Percentiles rank a stretch among this genome's conserved stretches.
These are phyloP conservation scores for Diaporthe helianthi DNA, from an alignment of 2,329 filamentous ascomycete genomes.

Conservation along the genomic window DNA sequence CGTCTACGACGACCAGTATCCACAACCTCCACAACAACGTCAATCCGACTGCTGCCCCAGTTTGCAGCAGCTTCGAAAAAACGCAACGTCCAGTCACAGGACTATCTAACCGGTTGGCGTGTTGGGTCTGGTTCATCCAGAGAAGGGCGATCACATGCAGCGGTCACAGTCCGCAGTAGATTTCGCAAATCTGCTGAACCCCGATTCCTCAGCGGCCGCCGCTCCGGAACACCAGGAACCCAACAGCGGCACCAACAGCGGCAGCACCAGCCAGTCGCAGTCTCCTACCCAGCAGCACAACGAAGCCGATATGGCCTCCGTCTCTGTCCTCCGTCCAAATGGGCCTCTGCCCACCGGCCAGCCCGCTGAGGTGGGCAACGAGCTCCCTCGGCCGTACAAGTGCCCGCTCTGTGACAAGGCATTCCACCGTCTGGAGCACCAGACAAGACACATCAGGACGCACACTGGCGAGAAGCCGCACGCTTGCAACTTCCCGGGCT, in stretches of 20 bases:
- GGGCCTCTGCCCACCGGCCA: slow-evolving; percentile 69
- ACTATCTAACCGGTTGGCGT: neutral
- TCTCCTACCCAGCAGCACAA: slow-evolving; percentile 42
- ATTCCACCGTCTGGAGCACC: slow-evolving; percentile 96
- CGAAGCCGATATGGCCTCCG: slow-evolving; percentile 58
- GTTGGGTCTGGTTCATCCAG: slow-evolving; percentile 32
- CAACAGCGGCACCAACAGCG: slow-evolving; percentile 36
- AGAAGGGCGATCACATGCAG: slow-evolving; percentile 71
- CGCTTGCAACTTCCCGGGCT: slow-evolving; percentile 91
- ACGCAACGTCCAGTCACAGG: slow-evolving; percentile 6
- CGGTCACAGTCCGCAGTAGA: slow-evolving; percentile 75
- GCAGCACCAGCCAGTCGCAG: slow-evolving; percentile 38
- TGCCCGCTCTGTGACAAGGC: slow-evolving; percentile 98
- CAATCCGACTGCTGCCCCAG: slow-evolving; percentile 23
- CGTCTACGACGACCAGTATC: neutral
- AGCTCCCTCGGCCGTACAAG: slow-evolving; percentile 96
- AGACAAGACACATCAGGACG: slow-evolving; percentile 89
- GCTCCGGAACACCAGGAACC: slow-evolving; percentile 34
- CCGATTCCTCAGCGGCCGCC: slow-evolving; percentile 48
- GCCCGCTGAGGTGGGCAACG: slow-evolving; percentile 63
- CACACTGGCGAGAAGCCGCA: slow-evolving; percentile 99
- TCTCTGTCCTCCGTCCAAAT: slow-evolving; percentile 67
- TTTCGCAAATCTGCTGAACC: slow-evolving; percentile 79
- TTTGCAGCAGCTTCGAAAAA: slow-evolving; percentile 24
- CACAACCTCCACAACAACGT: neutral